A percentile compares a stretch with the other conserved stretches of the same genome.
Evolutionary conservation across 805 yeast species (phyloP).

Genomic region (Myxozyma sirexii): DNA sequence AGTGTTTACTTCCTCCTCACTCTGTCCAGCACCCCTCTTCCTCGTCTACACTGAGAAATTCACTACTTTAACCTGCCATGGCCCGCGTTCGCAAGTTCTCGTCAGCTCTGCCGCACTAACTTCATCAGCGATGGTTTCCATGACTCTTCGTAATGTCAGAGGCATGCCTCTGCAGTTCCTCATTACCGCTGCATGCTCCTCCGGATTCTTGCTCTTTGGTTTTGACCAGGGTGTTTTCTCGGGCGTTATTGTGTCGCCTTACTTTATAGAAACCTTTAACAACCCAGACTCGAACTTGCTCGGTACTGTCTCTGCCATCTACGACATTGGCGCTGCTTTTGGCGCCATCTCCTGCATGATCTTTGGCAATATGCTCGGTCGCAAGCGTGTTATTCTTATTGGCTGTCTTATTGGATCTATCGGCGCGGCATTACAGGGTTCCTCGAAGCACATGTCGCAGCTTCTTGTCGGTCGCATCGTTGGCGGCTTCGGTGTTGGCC

Average conservation of each 20-base stretch:
- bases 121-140: neutral
- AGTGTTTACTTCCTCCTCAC: slow-evolving; percentile 4
- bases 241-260: slow-evolving; percentile 65
- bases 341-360: slow-evolving; percentile 69
- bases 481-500: slow-evolving; percentile 76
- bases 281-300: slow-evolving; percentile 37
- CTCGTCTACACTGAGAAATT: too few relatives aligned
- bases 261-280: slow-evolving; percentile 38
- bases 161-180: slow-evolving; percentile 18
- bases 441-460: slow-evolving; percentile 65
- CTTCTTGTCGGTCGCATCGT: slow-evolving; percentile 67
- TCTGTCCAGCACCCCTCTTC: neutral
- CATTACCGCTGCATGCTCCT: slow-evolving; percentile 22
- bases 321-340: slow-evolving; percentile 74
- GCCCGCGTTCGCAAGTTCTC: too few relatives aligned
- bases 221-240: slow-evolving; percentile 40
- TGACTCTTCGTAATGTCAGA: slow-evolving; percentile 7
- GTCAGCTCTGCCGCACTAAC: too few relatives aligned
- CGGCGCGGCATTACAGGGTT: slow-evolving; percentile 61
- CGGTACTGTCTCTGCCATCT: slow-evolving; percentile 44
- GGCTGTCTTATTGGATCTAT: slow-evolving; percentile 62
- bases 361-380: slow-evolving; percentile 64
- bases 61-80: neutral
- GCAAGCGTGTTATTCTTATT: slow-evolving; percentile 61
- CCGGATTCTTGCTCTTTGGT: slow-evolving; percentile 42